A percentile compares a stretch with the other conserved stretches of the same genome.
phyloP scores from a whole-genome alignment of 2,329 filamentous ascomycete species.

The Phoma herbarum region DNA sequence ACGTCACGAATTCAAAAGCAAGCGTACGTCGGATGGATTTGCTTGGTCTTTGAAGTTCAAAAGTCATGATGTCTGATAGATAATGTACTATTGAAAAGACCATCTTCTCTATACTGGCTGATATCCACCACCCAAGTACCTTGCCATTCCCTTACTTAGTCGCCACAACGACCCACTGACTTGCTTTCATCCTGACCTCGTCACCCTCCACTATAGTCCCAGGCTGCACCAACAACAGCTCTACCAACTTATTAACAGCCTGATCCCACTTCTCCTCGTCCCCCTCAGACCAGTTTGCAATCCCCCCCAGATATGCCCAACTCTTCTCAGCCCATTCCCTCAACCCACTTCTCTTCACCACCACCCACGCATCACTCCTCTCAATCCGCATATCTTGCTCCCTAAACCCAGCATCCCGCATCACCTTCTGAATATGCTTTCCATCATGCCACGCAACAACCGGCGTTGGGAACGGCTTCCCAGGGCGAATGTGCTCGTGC shows the following conservation, averaged over 20 bases:
- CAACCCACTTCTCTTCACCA: conserved; percentile 26
- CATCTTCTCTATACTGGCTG: neutral
- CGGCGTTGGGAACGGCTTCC: conserved; percentile 29
- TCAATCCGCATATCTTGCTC: conserved; percentile 34
- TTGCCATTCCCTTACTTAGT: conserved; percentile 22
- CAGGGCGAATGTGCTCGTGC: conserved; percentile 31
- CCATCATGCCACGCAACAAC: conserved; percentile 41
- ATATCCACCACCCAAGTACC: neutral
- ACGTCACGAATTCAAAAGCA: conserved; percentile 22
- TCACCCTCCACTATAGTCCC: conserved; percentile 35
- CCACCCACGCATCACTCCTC: conserved; percentile 37
- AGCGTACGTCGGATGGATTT: conserved; percentile 14
- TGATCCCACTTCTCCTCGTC: conserved; percentile 44
- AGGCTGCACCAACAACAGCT: conserved; percentile 27
- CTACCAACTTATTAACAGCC: conserved; percentile 35
- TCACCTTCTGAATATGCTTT: conserved; percentile 36
- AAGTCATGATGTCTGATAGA: conserved; percentile 24
- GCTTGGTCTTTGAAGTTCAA: conserved; percentile 16
- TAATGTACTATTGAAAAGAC: conserved; percentile 22
- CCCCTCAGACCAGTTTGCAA: conserved; percentile 36
- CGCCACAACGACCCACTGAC: conserved; percentile 43
- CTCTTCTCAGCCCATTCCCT: conserved; percentile 39
- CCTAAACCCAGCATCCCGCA: conserved; percentile 40
- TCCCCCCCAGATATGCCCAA: conserved; percentile 43
- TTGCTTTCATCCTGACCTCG: conserved; percentile 39